These are phyloP conservation scores for Rubia yunnanensis DNA, from an alignment of 257 asterid genomes.

Conservation along the genomic window DNA sequence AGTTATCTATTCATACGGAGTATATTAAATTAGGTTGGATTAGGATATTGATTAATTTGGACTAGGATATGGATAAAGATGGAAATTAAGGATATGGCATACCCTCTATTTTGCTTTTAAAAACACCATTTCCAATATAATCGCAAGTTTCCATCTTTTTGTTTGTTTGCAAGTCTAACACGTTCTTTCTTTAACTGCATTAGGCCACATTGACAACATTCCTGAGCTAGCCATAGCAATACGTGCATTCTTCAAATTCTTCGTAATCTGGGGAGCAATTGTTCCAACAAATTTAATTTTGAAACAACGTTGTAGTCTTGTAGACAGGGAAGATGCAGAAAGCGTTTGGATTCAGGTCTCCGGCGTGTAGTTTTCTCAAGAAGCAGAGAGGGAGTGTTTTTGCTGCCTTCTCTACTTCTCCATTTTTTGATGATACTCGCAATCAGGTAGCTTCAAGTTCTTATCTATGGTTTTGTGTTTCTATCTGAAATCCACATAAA, in stretches of 20 bases:
- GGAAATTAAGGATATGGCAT: too few relatives aligned
- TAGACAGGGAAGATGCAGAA: conserved; percentile 49
- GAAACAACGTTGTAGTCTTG: neutral
- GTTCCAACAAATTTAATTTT: neutral
- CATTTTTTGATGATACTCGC: conserved; percentile 80
- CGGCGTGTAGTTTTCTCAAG: conserved; percentile 34
- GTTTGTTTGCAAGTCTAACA: too few relatives aligned
- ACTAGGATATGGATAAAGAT: too few relatives aligned
- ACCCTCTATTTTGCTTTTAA: too few relatives aligned
- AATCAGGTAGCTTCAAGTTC: conserved; percentile 45
- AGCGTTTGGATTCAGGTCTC: conserved; percentile 46
- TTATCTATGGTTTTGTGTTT: neutral
- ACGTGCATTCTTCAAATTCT: neutral
- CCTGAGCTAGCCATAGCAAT: neutral
- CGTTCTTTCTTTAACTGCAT: too few relatives aligned
- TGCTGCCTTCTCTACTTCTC: conserved; percentile 62
- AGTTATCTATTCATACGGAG: too few relatives aligned
- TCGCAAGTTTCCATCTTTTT: neutral
- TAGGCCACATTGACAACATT: too few relatives aligned
- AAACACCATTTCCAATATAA: neutral
- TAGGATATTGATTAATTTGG: too few relatives aligned
- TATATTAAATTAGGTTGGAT: too few relatives aligned
- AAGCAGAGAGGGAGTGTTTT: conserved; percentile 30
- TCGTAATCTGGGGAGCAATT: neutral
- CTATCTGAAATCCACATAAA: neutral